phyloP scores from a whole-genome alignment of 148 eudicot species.

The Diospyros kaki region DNA sequence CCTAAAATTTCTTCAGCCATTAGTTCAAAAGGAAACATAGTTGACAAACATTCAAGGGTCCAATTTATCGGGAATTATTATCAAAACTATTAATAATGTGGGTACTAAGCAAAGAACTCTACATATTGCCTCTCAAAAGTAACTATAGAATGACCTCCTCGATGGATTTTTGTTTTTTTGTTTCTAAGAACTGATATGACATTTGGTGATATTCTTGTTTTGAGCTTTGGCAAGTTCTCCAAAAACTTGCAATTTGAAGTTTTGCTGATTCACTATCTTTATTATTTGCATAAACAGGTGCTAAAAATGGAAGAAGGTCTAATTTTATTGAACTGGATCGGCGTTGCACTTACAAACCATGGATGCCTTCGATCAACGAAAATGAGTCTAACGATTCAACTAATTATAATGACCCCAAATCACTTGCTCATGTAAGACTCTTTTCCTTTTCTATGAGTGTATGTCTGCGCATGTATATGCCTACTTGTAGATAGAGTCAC shows the following conservation, averaged over 20 bases:
- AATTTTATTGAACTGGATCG: slow-evolving; percentile 19
- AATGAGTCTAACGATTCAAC: slow-evolving; percentile 13
- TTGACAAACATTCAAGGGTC: not conserved
- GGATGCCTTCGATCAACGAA: slow-evolving; percentile 19
- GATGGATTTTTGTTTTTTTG: not conserved
- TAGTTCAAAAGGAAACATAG: not conserved
- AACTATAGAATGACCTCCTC: too few species aligned
- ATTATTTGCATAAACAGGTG: slow-evolving; percentile 25
- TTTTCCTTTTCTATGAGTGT: not conserved
- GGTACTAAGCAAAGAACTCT: not conserved
- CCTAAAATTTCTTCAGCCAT: not conserved
- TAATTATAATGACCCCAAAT: slow-evolving; percentile 11
- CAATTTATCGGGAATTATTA: not conserved
- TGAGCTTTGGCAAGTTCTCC: not conserved
- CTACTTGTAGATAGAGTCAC: not conserved
- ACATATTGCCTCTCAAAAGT: not conserved
- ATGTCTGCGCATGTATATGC: not conserved
- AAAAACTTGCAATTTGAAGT: not conserved
- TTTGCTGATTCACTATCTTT: not conserved
- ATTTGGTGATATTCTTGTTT: not conserved
- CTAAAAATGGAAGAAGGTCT: slow-evolving; percentile 19
- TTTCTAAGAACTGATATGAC: not conserved
- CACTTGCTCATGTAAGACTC: slow-evolving; percentile 33
- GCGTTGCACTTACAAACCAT: slow-evolving; percentile 39
- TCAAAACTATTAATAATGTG: not conserved